Evolutionary conservation across 2,329 filamentous ascomycete genomes (phyloP), one percentile per base, ranked within the genome.

Genomic region (Aspergillus ochraceoroseus): DNA sequence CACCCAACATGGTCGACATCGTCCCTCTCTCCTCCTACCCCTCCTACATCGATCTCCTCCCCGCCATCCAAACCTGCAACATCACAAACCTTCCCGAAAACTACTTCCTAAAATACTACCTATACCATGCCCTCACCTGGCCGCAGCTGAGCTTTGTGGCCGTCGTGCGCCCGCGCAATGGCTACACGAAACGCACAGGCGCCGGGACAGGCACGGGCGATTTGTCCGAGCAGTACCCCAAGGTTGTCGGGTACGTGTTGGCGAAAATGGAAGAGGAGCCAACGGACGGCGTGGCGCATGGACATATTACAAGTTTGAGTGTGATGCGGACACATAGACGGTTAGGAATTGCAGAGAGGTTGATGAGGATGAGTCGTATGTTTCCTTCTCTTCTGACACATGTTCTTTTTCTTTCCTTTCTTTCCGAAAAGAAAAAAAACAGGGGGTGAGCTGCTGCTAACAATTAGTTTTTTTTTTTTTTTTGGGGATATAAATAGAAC

Each of bases 261-360:
- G 92, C 92, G 36, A 98, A 98, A 76, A 98, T 98, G 89, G 92
- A 98, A 68, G 92, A 98, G 72, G 92, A 96, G 66, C 90, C 92
- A 5, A 63, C 83, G 45, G 90, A 96, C 65, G 89, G 89, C 43
- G 73, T 95, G 27, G 85, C 83, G 55, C 92, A 96, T 69, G 92
- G 92, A 11, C 92, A 98, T 71, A 96, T 98, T 61, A 98, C 92
- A 31, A 89, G 83, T 54, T 68, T 98, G 59, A 89, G 83, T 59
- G 92, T 98, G 29, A 98, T 96, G 92, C 76, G 92, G 52, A 98
- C 92, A 52, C 92, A 98, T 68, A 74, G 92, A 44, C 71, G 90
- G 39, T 67, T 98, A 44, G 92, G 92, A 0, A 85, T 98, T 52
- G 92, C 92, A 5, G 92, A 98, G 76, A 94, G 95, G 73, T 72